Evolutionary conservation across 305 asterid species (phyloP).

Genomic region (Ilex paraguariensis): DNA sequence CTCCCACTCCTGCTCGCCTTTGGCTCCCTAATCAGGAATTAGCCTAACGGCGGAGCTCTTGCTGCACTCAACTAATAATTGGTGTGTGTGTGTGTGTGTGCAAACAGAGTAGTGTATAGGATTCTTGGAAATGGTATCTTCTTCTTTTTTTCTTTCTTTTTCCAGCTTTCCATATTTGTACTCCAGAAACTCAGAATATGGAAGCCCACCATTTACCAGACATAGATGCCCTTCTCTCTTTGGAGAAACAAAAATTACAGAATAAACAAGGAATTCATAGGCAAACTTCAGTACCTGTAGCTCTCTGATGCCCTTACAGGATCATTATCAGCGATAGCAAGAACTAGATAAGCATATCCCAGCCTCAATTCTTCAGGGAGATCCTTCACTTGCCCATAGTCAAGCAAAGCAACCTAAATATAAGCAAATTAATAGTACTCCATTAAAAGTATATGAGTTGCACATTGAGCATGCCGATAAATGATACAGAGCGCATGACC

Average conservation of each 20-base stretch:
- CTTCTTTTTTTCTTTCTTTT: too few relatives aligned
- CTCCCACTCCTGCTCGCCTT: too few relatives aligned
- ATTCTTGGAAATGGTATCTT: too few relatives aligned
- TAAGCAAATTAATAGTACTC: slow-evolving; percentile 2
- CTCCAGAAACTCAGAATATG: too few relatives aligned
- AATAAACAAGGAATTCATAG: slow-evolving; percentile 1
- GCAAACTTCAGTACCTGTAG: slow-evolving; percentile 57
- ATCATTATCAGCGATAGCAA: slow-evolving; percentile 92
- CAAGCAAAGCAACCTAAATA: slow-evolving; percentile 88
- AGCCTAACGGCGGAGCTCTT: too few relatives aligned
- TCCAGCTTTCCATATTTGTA: too few relatives aligned
- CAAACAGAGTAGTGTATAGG: background rate
- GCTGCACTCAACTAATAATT: too few relatives aligned
- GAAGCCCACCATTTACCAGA: too few relatives aligned
- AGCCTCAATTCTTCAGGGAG: slow-evolving; percentile 86
- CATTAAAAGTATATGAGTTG: slow-evolving; percentile 5
- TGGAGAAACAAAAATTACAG: background rate
- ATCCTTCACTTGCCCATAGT: slow-evolving; percentile 99
- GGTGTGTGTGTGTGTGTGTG: background rate
- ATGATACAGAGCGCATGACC: slow-evolving; percentile 7
- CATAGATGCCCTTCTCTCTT: background rate
- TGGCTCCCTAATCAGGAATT: too few relatives aligned
- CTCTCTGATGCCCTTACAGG: slow-evolving; percentile 70
- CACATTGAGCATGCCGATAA: slow-evolving; percentile 1
- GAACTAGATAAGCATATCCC: slow-evolving; percentile 85